Percentiles rank a stretch among this genome's conserved stretches.
phyloP scores from a whole-genome alignment of 176 grass and related monocot genomes.

The Elymus sibiricus region DNA sequence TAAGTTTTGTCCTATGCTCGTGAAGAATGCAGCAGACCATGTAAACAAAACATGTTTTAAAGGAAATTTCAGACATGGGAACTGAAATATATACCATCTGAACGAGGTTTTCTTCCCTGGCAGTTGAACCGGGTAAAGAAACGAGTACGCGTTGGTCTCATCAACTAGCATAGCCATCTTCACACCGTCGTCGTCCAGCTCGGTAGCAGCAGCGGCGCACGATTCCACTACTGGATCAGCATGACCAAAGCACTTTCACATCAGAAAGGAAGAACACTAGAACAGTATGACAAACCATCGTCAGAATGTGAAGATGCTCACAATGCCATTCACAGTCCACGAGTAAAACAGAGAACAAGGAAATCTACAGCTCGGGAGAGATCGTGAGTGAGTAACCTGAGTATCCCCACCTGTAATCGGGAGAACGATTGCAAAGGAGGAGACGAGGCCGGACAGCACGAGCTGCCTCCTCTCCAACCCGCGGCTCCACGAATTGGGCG shows the following conservation, averaged over 20 bases:
- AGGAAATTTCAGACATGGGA: conserved; percentile 7
- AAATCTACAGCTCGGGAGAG: neutral
- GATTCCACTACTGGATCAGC: conserved; percentile 52
- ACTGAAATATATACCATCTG: conserved; percentile 57
- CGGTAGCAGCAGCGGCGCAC: conserved; percentile 51
- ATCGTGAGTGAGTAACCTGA: neutral
- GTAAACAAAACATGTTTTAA: neutral
- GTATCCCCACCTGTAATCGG: conserved; percentile 42
- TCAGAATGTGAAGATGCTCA: neutral
- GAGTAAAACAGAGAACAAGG: neutral
- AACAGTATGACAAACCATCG: neutral
- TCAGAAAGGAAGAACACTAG: neutral
- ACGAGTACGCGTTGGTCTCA: conserved; percentile 88
- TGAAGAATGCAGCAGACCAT: neutral
- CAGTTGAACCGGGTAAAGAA: conserved; percentile 70
- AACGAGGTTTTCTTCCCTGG: conserved; percentile 59
- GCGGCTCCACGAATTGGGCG: conserved; percentile 3
- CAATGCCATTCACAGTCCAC: neutral
- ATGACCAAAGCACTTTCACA: neutral
- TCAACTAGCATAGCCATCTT: conserved; percentile 69
- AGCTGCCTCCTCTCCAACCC: conserved; percentile 63
- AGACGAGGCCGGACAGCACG: conserved; percentile 53
- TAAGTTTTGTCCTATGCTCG: conserved; percentile 1
- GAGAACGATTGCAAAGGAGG: conserved; percentile 44
- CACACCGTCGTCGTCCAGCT: conserved; percentile 57